Percentiles rank a stretch among this genome's conserved stretches.
phyloP scores from a whole-genome alignment of 129 eudicot species.

The Centella asiatica region DNA sequence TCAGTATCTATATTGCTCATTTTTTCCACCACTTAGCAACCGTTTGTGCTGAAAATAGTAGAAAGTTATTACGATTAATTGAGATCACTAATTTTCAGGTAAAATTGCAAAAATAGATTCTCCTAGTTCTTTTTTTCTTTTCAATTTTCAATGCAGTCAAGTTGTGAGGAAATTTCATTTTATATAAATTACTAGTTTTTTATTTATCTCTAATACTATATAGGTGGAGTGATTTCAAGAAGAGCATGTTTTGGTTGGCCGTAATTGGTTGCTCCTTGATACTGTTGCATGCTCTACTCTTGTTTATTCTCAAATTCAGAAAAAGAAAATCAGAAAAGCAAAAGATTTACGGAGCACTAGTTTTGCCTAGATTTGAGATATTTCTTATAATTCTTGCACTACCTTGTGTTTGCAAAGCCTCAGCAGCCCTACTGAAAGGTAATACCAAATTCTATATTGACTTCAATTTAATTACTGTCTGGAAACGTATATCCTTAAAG shows the following conservation, averaged over 20 bases:
- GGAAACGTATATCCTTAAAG: too few relatives aligned
- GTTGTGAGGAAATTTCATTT: neutral
- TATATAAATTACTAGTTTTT: neutral
- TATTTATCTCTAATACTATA: slow-evolving; percentile 9
- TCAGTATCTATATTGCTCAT: neutral
- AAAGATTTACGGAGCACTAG: slow-evolving; percentile 46
- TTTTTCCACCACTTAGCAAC: neutral
- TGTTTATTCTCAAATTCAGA: slow-evolving; percentile 42
- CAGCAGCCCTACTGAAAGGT: slow-evolving; percentile 73
- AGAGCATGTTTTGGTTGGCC: slow-evolving; percentile 91
- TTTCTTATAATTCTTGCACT: slow-evolving; percentile 73
- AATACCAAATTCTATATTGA: too few relatives aligned
- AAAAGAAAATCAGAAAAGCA: slow-evolving; percentile 39
- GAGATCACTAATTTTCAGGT: too few relatives aligned
- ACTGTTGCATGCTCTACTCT: slow-evolving; percentile 46
- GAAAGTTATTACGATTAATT: neutral
- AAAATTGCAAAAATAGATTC: too few relatives aligned
- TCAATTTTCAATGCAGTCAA: neutral
- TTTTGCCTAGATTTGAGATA: slow-evolving; percentile 78
- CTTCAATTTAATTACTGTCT: too few relatives aligned
- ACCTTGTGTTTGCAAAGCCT: slow-evolving; percentile 83
- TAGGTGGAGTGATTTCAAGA: slow-evolving; percentile 81
- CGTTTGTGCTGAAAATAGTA: neutral
- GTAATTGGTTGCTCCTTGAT: slow-evolving; percentile 60
- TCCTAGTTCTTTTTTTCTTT: neutral